Evolutionary conservation across 805 yeast genomes (phyloP), one percentile per base, ranked within the genome.

Genomic region (Yarrowia sp.): DNA sequence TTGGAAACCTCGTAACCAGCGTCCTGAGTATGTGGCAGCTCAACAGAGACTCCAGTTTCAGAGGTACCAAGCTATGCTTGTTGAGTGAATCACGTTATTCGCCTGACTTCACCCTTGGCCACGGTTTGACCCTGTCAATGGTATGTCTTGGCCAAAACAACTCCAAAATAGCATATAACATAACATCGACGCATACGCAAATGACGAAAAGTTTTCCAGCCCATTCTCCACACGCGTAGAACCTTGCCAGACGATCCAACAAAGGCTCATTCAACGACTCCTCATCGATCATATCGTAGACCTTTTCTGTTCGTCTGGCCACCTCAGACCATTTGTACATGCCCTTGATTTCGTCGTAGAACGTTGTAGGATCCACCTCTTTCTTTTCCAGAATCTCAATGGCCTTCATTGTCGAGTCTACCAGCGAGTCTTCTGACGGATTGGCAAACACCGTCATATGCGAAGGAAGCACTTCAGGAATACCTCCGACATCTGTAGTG

Each of bases 401-500:
- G 0, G 97, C 98, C n/a, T 80, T 77, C 46, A 87, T 77, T 0
- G 94, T 85, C 9, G 93, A 89, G 3, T 82, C 84, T 1, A 89
- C 91, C 49, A 95, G 78, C 1, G 95, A 87, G 68, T 90, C 91
- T 64, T 91, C 97, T 3, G 94, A 90, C 0, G 98, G 96, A 15
- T 87, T 83, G 0, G 98, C 93, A 77, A 90, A 95, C 1, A 89
- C 89, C 0, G 97, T 92, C 98, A 95, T 95, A 73, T 92, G 90
- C 30, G 83, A 83, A 0, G 99, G 99, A 44, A 95, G 78, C 4
- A 95, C 98, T 75, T 95, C 99, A 0, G 98, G 98, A 46, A 95
- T 93, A 6, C 99, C 99, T 13, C 99, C 99, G 0, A 95, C 99
- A 68, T 87, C 86, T 0, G 99, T 95, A 0, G 98, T 92, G 0